A percentile compares a stretch with the other conserved stretches of the same genome.
Evolutionary conservation across 495 filamentous ascomycete species (phyloP).

Genomic region (Sabuloglossum arenarium): DNA sequence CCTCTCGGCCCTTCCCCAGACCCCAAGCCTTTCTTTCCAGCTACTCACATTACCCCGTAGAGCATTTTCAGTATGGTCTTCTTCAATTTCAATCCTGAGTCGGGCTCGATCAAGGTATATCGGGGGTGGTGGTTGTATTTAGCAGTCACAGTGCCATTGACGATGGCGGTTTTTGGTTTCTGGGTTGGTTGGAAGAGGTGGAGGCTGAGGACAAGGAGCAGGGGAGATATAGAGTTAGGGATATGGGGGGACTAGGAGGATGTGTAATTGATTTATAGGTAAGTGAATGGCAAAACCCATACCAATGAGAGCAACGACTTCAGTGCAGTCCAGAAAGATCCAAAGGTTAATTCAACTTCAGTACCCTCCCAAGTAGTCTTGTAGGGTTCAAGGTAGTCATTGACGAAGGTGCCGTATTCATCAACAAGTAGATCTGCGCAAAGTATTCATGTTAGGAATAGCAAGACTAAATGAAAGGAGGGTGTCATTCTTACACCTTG

Average conservation of each 20-base stretch:
- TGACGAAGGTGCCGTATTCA: neutral
- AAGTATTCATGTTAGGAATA: neutral
- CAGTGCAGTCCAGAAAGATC: neutral
- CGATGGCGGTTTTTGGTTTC: neutral
- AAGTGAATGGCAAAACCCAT: too few species aligned
- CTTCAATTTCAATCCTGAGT: neutral
- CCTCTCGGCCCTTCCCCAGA: too few species aligned
- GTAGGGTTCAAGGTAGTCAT: neutral
- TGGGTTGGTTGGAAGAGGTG: neutral
- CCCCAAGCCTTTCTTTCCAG: too few species aligned
- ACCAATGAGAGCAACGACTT: neutral
- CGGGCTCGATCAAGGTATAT: neutral
- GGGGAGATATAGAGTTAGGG: too few species aligned
- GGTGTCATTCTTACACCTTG: neutral
- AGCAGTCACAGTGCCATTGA: slow-evolving; percentile 3
- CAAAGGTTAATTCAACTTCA: neutral
- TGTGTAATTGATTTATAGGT: too few species aligned
- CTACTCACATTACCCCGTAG: neutral
- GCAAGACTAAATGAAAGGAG: neutral
- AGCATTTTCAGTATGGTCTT: slow-evolving; percentile 5
- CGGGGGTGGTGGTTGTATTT: slow-evolving; percentile 1
- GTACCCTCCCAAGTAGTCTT: neutral
- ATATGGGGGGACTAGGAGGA: too few species aligned
- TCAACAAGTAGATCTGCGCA: neutral
- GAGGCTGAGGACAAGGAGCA: neutral